These are phyloP conservation scores for Didymella pinodella DNA, from an alignment of 2,329 filamentous ascomycete genomes.

Conservation along the genomic window DNA sequence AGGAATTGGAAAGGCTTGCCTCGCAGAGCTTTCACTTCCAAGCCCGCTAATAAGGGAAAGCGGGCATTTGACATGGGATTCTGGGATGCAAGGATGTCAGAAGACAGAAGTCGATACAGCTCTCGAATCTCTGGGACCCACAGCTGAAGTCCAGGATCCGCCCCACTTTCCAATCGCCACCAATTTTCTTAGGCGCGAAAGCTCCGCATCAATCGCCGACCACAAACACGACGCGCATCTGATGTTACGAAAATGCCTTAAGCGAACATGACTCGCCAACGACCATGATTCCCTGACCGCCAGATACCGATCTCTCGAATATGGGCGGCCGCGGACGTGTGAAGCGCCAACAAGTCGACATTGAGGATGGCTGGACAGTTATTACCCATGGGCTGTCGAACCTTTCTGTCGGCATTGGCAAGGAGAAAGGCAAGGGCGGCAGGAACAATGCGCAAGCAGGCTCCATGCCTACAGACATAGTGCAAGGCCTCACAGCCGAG, in stretches of 20 bases:
- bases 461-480: conserved; percentile 27
- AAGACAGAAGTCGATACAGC: not conserved
- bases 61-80: not conserved
- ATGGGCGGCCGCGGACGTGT: conserved; percentile 31
- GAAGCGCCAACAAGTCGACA: conserved; percentile 42
- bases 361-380: conserved; percentile 49
- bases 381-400: conserved; percentile 41
- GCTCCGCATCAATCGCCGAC: not conserved
- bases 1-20: conserved; percentile 10
- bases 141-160: conserved; percentile 3
- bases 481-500: conserved; percentile 37
- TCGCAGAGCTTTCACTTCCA: conserved; percentile 3
- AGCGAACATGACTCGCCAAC: conserved; percentile 9
- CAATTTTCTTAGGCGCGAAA: conserved; percentile 1
- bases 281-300: not conserved
- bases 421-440: conserved; percentile 8
- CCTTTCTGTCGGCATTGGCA: conserved; percentile 19
- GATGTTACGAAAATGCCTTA: not conserved
- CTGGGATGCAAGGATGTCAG: not conserved
- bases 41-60: not conserved
- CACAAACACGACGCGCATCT: not conserved
- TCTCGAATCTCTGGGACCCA: not conserved
- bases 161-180: conserved; percentile 10
- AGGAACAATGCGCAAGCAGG: conserved; percentile 9
- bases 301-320: not conserved